These are phyloP conservation scores for Trichoderma semiorbis DNA, from an alignment of 2,329 filamentous ascomycete species.

Conservation along the genomic window DNA sequence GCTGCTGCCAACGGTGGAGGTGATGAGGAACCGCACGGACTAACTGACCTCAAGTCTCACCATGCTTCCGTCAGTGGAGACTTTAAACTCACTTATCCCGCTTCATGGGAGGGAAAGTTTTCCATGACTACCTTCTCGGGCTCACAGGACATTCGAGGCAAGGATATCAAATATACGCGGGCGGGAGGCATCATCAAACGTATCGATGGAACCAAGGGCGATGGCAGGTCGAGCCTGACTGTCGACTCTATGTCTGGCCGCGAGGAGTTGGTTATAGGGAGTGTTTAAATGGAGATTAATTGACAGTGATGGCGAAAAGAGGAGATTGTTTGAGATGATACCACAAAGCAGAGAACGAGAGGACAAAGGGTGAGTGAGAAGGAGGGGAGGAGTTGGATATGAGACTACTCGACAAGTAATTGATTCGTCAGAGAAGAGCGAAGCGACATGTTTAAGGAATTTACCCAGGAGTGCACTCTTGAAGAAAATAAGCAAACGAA, in stretches of 20 bases:
- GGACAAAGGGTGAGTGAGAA: neutral
- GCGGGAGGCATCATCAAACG: slow-evolving; percentile 33
- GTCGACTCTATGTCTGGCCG: slow-evolving; percentile 33
- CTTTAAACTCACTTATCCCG: slow-evolving; percentile 44
- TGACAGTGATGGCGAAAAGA: neutral
- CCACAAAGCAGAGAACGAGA: neutral
- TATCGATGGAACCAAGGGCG: slow-evolving; percentile 42
- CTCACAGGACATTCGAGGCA: slow-evolving; percentile 37
- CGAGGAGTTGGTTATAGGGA: slow-evolving; percentile 29
- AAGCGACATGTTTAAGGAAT: neutral
- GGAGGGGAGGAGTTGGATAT: neutral
- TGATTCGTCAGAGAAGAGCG: neutral
- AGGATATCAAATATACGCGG: slow-evolving; percentile 39
- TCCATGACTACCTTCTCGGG: slow-evolving; percentile 40
- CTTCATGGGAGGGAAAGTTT: slow-evolving; percentile 48
- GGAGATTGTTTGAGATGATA: neutral
- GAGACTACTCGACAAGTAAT: neutral
- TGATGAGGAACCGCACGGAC: slow-evolving; percentile 16
- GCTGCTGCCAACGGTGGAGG: neutral
- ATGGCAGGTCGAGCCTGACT: slow-evolving; percentile 32
- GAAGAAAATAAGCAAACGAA: neutral
- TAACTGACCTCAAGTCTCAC: slow-evolving; percentile 37
- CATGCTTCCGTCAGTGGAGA: slow-evolving; percentile 46
- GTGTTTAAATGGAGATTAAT: neutral
- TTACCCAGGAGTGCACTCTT: neutral